Evolutionary conservation across 371 early-diverging fungal species (phyloP), one percentile per base, ranked within the genome.

Genomic region (Mortierella sp.): DNA sequence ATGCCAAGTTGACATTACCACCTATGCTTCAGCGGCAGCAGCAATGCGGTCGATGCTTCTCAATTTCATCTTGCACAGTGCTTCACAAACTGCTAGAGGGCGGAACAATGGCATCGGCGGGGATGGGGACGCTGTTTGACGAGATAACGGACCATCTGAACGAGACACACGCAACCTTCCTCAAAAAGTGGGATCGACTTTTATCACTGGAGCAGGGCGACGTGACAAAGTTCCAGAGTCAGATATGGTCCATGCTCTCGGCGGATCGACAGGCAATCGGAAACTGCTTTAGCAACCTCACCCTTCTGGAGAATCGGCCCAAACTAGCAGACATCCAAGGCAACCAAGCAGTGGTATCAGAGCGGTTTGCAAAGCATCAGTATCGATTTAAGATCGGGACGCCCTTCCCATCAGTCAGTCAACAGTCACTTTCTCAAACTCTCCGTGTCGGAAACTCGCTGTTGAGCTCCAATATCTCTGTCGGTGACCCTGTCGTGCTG

Each of bases 401-500:
- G 28, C 57, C 83, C 2, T 44, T 47, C 2, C 31, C 73, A 1
- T 45, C 68, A 14, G 50, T 50, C 24, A 82, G 80, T 44, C 82
- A 86, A 31, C 80, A 78, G 42, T 72, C 75, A 6, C 73, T 78
- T 1, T 77, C 76, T 10, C 79, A 80, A 52, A 70, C 76, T 6
- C 26, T 77, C 10, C 71, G 70, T 2, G 70, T 79, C 6, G 75
- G 82, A n/a, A 65, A 68, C 11, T 77, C 85, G 6, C 60, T 90
- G 8, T 83, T 94, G 3, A 77, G 89, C 19, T 90, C 93, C 68
- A 92, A 91, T 55, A 90, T 98, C 14, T 80, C 81, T 13, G 91
- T 92, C 0, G 97, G 97, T 11, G 99, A 98, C 80, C 93, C 95
- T 0, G 88, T 98, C 16, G 94, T 97, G 0, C 90, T 99, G 5